Conservation (phyloP, 2,329 filamentous ascomycete species). For the Raffaelea albimanens region DNA sequence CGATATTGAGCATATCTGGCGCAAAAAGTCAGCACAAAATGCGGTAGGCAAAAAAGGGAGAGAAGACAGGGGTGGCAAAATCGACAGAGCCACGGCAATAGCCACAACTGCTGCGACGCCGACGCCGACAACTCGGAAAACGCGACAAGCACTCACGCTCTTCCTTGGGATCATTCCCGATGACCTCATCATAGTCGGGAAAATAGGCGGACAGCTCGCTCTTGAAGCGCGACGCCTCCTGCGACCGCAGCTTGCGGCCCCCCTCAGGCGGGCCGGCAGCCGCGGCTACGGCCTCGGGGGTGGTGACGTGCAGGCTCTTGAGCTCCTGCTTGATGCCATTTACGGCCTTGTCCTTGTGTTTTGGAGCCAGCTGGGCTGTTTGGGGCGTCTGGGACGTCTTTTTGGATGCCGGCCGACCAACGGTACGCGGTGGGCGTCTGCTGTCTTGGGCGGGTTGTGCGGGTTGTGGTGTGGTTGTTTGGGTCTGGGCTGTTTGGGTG, state of each 20-base stretch:
- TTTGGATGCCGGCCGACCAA: background rate
- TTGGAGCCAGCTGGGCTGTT: constrained; percentile 28
- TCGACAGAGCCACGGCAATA: too few relatives aligned
- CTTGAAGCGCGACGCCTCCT: constrained; percentile 78
- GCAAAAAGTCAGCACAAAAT: constrained; percentile 5
- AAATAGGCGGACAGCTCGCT: constrained; percentile 89
- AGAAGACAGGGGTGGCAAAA: too few relatives aligned
- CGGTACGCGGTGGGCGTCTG: background rate
- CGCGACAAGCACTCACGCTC: constrained; percentile 48
- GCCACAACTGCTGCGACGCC: too few relatives aligned
- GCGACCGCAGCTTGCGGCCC: constrained; percentile 72
- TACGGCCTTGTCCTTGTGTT: constrained; percentile 47
- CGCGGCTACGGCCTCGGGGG: constrained; percentile 24
- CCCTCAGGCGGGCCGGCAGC: constrained; percentile 31
- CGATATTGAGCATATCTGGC: constrained; percentile 61
- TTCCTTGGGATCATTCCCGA: constrained; percentile 74
- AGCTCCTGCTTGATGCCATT: constrained; percentile 56
- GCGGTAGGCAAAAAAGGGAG: background rate
- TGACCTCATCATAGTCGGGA: constrained; percentile 86
- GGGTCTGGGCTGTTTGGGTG: background rate
- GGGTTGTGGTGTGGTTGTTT: background rate
- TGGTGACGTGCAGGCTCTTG: constrained; percentile 41
- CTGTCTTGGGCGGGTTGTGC: background rate
- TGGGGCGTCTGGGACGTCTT: constrained; percentile 22
- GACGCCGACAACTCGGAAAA: background rate